Conservation (phyloP, 371 early-diverging fungal species). For the Lichtheimia corymbifera region DNA sequence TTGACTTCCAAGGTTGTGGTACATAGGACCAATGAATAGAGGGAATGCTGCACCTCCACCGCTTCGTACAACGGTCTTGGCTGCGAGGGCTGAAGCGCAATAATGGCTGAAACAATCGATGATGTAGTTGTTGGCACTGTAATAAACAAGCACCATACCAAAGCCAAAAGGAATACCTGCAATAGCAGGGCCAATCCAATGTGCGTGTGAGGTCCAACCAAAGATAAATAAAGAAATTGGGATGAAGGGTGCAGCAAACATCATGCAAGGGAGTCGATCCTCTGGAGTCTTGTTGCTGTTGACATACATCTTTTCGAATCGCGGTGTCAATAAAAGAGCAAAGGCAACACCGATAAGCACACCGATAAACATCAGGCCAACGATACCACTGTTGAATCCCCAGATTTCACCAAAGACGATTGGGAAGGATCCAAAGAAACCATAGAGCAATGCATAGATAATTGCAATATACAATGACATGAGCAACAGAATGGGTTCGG, state of each 20-base stretch:
- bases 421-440: conserved; percentile 48
- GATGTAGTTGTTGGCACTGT: conserved; percentile 45
- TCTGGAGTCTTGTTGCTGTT: conserved; percentile 35
- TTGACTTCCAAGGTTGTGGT: conserved; percentile 33
- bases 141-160: conserved; percentile 47
- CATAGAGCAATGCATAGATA: conserved; percentile 46
- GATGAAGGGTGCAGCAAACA: conserved; percentile 40
- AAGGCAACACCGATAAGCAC: conserved; percentile 36
- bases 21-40: conserved; percentile 45
- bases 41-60: conserved; percentile 52
- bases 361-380: conserved; percentile 45
- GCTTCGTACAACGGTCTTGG: conserved; percentile 42
- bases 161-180: conserved; percentile 46
- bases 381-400: conserved; percentile 38
- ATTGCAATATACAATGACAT: conserved; percentile 47
- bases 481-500: conserved; percentile 40
- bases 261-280: conserved; percentile 48
- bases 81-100: conserved; percentile 45
- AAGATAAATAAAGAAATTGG: conserved; percentile 50
- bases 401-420: conserved; percentile 37
- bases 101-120: conserved; percentile 46
- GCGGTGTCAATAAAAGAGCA: conserved; percentile 35
- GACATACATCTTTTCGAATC: conserved; percentile 31
- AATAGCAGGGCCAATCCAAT: conserved; percentile 37
- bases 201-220: conserved; percentile 45